A percentile compares a stretch with the other conserved stretches of the same genome.
Conservation (phyloP, 345 rosid genomes). For the Eucalyptus grandis region DNA sequence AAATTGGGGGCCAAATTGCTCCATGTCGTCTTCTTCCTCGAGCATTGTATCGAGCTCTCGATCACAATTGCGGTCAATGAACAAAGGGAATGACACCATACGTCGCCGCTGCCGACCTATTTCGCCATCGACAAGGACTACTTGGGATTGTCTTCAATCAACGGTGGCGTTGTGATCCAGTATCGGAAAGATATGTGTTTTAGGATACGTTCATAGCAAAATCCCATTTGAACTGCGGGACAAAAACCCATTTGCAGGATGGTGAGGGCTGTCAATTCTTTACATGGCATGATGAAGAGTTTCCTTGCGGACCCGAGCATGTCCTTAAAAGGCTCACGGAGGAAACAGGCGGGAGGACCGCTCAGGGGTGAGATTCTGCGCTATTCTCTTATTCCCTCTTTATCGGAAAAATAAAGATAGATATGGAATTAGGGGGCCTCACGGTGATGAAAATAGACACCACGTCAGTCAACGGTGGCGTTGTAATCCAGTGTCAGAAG, state of each 20-base stretch:
- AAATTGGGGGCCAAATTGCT: background rate
- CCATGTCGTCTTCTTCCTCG: background rate
- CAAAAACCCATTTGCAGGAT: background rate
- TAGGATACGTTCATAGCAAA: background rate
- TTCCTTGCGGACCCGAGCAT: background rate
- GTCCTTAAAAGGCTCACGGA: no score
- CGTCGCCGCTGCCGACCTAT: background rate
- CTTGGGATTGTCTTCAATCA: background rate
- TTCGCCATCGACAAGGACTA: background rate
- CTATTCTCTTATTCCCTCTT: no score
- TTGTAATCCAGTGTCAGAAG: no score
- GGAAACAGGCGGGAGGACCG: no score
- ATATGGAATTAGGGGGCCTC: no score
- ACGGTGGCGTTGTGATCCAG: background rate
- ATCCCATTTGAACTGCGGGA: background rate
- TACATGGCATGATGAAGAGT: background rate
- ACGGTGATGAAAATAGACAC: no score
- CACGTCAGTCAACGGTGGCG: no score
- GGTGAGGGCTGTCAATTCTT: background rate
- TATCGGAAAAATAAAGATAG: no score
- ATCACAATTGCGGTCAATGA: background rate
- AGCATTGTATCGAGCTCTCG: background rate
- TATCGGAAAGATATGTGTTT: background rate
- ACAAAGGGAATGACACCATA: background rate
- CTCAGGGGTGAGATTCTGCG: no score